Conservation (phyloP, 495 filamentous ascomycete species). For the Cercophora scortea region DNA sequence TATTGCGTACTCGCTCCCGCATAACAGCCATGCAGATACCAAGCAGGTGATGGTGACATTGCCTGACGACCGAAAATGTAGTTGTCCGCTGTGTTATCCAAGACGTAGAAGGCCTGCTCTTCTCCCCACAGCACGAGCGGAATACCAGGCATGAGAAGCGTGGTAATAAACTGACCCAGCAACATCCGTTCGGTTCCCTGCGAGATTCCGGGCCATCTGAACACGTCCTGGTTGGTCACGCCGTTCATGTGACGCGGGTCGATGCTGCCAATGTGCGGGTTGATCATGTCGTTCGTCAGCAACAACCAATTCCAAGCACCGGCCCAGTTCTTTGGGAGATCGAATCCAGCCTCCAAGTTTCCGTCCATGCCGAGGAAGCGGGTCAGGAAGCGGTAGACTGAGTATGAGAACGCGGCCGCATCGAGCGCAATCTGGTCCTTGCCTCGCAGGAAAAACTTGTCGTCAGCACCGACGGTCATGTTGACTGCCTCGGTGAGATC, state of each 20-base stretch:
- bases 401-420: constrained; percentile 60
- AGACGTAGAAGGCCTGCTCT: constrained; percentile 60
- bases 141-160: constrained; percentile 57
- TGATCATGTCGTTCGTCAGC: constrained; percentile 55
- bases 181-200: constrained; percentile 54
- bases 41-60: constrained; percentile 57
- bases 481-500: constrained; percentile 32
- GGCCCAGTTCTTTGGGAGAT: constrained; percentile 52
- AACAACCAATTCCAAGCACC: constrained; percentile 56
- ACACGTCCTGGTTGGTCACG: constrained; percentile 64
- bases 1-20: constrained; percentile 51
- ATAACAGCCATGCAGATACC: constrained; percentile 64
- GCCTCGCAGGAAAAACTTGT: constrained; percentile 46
- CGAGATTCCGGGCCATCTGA: constrained; percentile 60
- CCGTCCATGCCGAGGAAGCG: constrained; percentile 61
- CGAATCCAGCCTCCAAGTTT: constrained; percentile 50
- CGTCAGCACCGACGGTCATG: constrained; percentile 31
- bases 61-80: constrained; percentile 63
- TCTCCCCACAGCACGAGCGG: constrained; percentile 61
- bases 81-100: constrained; percentile 60
- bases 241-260: constrained; percentile 68
- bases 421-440: constrained; percentile 49
- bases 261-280: constrained; percentile 58
- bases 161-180: constrained; percentile 56
- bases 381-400: constrained; percentile 59